Percentiles rank a stretch among this genome's conserved stretches.
Evolutionary conservation across 441 rosid genomes (phyloP).

Genomic region (Theobroma grandiflorum): DNA sequence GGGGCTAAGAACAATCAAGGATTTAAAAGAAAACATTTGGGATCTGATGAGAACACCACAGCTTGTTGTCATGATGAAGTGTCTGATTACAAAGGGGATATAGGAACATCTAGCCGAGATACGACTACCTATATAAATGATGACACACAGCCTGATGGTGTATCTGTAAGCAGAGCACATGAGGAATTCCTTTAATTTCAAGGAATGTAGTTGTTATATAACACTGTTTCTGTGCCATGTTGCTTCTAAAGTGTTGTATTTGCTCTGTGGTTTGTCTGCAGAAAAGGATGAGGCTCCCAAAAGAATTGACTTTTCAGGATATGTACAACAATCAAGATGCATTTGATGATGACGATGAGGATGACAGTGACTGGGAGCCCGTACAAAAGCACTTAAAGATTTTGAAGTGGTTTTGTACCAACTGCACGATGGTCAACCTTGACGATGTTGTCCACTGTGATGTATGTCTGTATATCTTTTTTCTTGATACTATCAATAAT

Average conservation of each 20-base stretch:
- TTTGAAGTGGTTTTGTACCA: slow-evolving; percentile 85
- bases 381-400: slow-evolving; percentile 60
- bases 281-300: slow-evolving; percentile 54
- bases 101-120: slow-evolving; percentile 24
- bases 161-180: slow-evolving; percentile 50
- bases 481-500: not conserved
- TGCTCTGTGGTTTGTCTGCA: slow-evolving; percentile 36
- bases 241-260: slow-evolving; percentile 24
- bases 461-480: slow-evolving; percentile 53
- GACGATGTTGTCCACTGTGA: slow-evolving; percentile 68
- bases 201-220: slow-evolving; percentile 9
- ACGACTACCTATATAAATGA: slow-evolving; percentile 37
- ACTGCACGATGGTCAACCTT: slow-evolving; percentile 90
- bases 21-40: slow-evolving; percentile 46
- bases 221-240: slow-evolving; percentile 8
- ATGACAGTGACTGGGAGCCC: slow-evolving; percentile 91
- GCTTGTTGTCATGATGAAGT: slow-evolving; percentile 36
- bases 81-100: slow-evolving; percentile 37
- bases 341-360: slow-evolving; percentile 78
- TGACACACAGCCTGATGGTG: slow-evolving; percentile 37
- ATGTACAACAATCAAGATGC: slow-evolving; percentile 53
- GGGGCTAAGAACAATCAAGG: slow-evolving; percentile 50
- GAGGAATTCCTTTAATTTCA: slow-evolving; percentile 15
- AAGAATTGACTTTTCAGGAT: slow-evolving; percentile 78
- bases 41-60: slow-evolving; percentile 39